Base-by-base conservation (phyloP, 352 stramenopile species). In the Phytophthora europaea region DNA sequence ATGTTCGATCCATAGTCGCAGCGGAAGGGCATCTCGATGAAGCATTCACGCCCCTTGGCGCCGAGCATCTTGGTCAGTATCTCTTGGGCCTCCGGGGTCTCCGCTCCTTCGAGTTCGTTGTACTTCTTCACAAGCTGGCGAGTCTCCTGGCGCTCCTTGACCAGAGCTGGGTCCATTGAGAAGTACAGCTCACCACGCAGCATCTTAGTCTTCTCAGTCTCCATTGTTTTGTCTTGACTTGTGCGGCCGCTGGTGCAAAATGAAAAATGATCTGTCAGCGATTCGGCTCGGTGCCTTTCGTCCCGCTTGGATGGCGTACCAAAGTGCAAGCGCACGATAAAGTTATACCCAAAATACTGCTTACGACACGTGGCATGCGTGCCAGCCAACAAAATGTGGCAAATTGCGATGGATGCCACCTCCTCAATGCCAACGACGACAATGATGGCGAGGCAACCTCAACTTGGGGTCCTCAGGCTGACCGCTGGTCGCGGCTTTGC, bases 1-100 rank as follows among this genome's bases (percentile, higher is more conserved):
- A 97, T 89, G 75, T 97, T 94, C 75, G 75, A 88, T 58, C 92
- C 92, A 78, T 98, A 98, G 79, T 98, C 92, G 60, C 85, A 91
- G 61, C 90, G 82, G 70, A 98, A 96, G 9, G 87, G 90, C 53
- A 84, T 74, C 80, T 96, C 86, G 34, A 97, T 84, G 31, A 76
- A 57, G 60, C 81, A 73, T 20, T 81, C 55, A 10, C 77, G 52
- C n/a, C 82, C 84, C 47, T 74, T 64, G 3, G 73, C 59, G 0
- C 82, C 82, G 1, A 92, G 60, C 10, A 92, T 72, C 62, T 83
- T 33, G 3, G 38, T 48, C 16, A 88, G 55, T 12, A 83, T 6
- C 0, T 40, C 69, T 7, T 61, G 47, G 2, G 72, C 63, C 20
- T 81, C 79, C 3, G 66, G 36, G n/a, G 69, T 75, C 58, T 75